Evolutionary conservation across 768 basidiomycete species (phyloP).

Genomic region (Amanita rimosa): DNA sequence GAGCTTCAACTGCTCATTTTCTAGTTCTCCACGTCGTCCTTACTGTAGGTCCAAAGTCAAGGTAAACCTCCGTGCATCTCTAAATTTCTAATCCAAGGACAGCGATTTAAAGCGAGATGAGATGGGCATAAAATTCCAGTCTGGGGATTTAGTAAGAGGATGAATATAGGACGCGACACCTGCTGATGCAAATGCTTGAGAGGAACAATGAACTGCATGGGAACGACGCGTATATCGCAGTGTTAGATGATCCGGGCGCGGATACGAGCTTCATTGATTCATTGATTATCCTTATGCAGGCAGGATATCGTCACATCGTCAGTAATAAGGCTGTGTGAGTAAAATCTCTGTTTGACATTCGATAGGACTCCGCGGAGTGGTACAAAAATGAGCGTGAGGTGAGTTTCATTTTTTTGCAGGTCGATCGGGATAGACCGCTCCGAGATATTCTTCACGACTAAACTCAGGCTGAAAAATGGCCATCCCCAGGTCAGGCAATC

Average conservation of each 20-base stretch:
- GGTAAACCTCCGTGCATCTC: conserved; percentile 1
- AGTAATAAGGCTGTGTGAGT: conserved; percentile 13
- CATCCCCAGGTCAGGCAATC: conserved; percentile 35
- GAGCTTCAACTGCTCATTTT: neutral
- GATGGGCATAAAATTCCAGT: neutral
- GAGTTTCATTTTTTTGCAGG: conserved; percentile 48
- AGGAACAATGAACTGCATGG: conserved; percentile 56
- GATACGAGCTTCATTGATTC: conserved; percentile 4
- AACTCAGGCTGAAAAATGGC: conserved; percentile 47
- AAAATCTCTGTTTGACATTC: conserved; percentile 11
- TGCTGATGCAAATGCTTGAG: neutral
- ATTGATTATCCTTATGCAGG: conserved; percentile 20
- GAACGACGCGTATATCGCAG: conserved; percentile 39
- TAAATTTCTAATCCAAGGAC: neutral
- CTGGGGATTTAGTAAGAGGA: neutral
- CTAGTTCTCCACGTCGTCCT: too few relatives aligned
- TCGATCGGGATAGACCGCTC: conserved; percentile 37
- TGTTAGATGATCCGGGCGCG: conserved; percentile 32
- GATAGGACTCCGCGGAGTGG: conserved; percentile 37
- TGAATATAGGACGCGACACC: neutral
- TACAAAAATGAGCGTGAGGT: conserved; percentile 60
- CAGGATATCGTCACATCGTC: conserved; percentile 52
- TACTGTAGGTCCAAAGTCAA: conserved; percentile 1
- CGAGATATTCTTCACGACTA: conserved; percentile 62
- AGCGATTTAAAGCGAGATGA: neutral